Percentiles rank a stretch among this genome's conserved stretches.
These are phyloP conservation scores for Histomonas meleagridis DNA, from an alignment of 208 protist species.

Conservation along the genomic window DNA sequence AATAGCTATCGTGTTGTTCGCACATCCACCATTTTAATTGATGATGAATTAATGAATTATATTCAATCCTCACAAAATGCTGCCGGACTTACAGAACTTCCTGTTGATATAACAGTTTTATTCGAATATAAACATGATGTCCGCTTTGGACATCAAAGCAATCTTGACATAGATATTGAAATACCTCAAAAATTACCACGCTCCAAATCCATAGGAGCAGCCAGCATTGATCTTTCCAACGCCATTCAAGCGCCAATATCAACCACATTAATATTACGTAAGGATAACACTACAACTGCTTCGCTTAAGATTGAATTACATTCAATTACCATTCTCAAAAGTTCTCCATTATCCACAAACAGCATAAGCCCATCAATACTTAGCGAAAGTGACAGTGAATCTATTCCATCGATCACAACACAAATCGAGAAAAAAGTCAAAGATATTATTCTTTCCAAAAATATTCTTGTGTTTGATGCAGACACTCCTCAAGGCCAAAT, in stretches of 20 bases:
- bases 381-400: background rate
- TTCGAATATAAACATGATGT: constrained; percentile 31
- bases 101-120: background rate
- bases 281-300: background rate
- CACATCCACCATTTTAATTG: background rate
- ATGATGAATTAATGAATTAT: background rate
- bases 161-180: background rate
- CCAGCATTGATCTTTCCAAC: background rate
- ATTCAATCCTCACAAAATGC: background rate
- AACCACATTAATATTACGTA: background rate
- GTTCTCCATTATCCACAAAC: background rate
- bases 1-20: background rate
- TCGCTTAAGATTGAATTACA: background rate
- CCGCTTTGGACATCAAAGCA: background rate
- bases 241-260: background rate
- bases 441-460: background rate
- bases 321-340: background rate
- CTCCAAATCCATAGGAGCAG: background rate
- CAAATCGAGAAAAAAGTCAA: background rate
- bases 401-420: background rate
- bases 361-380: background rate
- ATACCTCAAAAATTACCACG: background rate
- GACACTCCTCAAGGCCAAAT: background rate
- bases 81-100: background rate
- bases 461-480: background rate